Evolutionary conservation across 2,329 filamentous ascomycete genomes (phyloP), one percentile per base, ranked within the genome.

Genomic region (Westerdykella ornata): DNA sequence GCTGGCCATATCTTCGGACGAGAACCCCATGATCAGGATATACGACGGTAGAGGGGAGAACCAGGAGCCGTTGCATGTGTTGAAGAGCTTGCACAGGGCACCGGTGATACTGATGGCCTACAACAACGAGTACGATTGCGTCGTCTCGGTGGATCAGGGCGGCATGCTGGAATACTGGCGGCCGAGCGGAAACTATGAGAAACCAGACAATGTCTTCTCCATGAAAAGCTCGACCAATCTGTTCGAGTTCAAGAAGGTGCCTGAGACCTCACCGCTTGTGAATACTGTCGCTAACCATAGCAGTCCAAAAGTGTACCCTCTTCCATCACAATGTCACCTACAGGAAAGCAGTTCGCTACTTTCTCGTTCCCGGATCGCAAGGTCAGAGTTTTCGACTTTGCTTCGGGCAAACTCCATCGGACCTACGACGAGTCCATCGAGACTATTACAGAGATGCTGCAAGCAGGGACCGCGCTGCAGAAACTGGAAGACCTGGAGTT

Each of bases 101-200:
- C 80, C 88, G 0, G 85, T 98, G 2, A 80, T 83, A 19, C 68
- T 94, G 17, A 90, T 98, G 78, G 81, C 82, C 1, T 98, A 88
- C 71, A 98, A 97, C 65, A 81, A 88, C 60, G 70, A 76, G 4
- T 95, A 82, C 59, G 84, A 97, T 66, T 98, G 92, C 59, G 89
- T 94, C 1, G 71, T 97, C 5, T 97, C 92, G 1, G 82, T 82
- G 0, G 94, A 98, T 52, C 82, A 90, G 52, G 79, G 80, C 40
- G 90, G 92, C 17, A 97, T 97, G 90, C 63, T 98, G 8, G 92
- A 98, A 66, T 98, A 98, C 68, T 98, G 92, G 92, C 78, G 79
- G 43, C 88, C 92, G 0, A 78, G 77, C 47, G 81, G 79, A 2
- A 81, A 73, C 30, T 96, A 88, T 63, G 88, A 94, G 57, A 96